Base-by-base conservation (phyloP, 352 stramenopile species). In the Pelagophyceae sp. region DNA sequence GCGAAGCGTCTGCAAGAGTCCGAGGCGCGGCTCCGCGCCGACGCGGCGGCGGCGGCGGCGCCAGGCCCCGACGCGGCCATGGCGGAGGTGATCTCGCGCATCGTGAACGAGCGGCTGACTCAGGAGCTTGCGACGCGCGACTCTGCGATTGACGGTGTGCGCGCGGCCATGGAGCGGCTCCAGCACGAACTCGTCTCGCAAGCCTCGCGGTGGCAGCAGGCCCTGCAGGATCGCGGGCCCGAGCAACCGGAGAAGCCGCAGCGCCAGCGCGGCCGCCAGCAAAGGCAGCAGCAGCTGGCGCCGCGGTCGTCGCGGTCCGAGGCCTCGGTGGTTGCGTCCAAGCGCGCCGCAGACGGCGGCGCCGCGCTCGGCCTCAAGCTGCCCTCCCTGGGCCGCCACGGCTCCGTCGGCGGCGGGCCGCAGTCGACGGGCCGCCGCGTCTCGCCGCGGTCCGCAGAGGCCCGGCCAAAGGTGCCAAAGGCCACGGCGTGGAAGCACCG, bases 201-300 rank as follows among this genome's bases (percentile, higher is more conserved):
- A n/a, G n/a, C n/a, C n/a, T n/a, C n/a, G n/a, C n/a, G n/a, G n/a
- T n/a, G n/a, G n/a, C n/a, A n/a, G n/a, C n/a, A n/a, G n/a, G n/a
- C n/a, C n/a, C n/a, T n/a, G 58, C 29, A 54, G 6, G 65, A 67
- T n/a, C 58, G 54, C 38, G 6, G 51, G 1, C 32, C 31, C 29
- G 61, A 33, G 15, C 60, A 76, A 15, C 15, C 51, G 37, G 72
- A 78, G 32, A 78, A 78, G 58, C 72, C 40, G 74, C 15, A 33
- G 23, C 74, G 72, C 33, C 72, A 54, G 58, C n/a, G n/a, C 37
- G 15, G 31, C 31, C 15, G 74, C 29, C 17, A 78, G 27, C 72
- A 50, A n/a, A n/a, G n/a, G n/a, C n/a, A n/a, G n/a, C n/a, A n/a
- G n/a, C n/a, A n/a, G n/a, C n/a, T 32, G 32, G 32, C 33, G 20